Evolutionary conservation across 352 stramenopile species (phyloP).

Genomic region (Phytophthora pinifolia): DNA sequence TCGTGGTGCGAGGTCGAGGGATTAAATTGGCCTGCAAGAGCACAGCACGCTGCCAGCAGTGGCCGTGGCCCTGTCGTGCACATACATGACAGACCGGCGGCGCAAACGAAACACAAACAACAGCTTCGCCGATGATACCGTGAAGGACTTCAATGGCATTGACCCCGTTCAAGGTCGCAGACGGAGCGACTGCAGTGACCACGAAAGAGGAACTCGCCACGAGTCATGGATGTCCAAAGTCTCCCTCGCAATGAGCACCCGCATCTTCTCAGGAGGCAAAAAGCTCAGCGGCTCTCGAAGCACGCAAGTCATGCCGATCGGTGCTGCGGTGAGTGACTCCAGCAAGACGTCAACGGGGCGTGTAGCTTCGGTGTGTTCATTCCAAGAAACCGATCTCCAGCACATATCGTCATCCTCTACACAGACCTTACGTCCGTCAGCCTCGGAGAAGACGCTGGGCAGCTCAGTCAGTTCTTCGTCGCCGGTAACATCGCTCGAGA

Average conservation of each 20-base stretch:
- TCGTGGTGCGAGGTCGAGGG: conserved; percentile 1
- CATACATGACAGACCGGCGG: conserved; percentile 40
- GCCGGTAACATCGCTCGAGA: conserved; percentile 10
- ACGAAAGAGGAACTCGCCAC: conserved; percentile 22
- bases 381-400: conserved; percentile 3
- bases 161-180: conserved; percentile 11
- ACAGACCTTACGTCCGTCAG: conserved; percentile 6
- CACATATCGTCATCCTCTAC: neutral
- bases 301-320: conserved; percentile 62
- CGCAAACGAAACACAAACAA: conserved; percentile 34
- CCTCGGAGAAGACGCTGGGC: conserved; percentile 10
- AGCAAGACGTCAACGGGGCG: conserved; percentile 7
- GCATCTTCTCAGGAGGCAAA: conserved; percentile 51
- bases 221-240: conserved; percentile 79
- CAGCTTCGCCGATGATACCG: conserved; percentile 28
- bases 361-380: neutral
- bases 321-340: conserved; percentile 8
- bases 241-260: conserved; percentile 58
- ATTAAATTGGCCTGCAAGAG: conserved; percentile 17
- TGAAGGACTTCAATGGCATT: conserved; percentile 43
- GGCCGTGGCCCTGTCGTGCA: conserved; percentile 7
- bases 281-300: conserved; percentile 51
- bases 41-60: conserved; percentile 4
- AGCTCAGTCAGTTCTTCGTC: conserved; percentile 1
- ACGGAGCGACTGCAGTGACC: conserved; percentile 25